Base-by-base conservation (phyloP, 2,329 filamentous ascomycete species). In the Sporothrix curviconia region DNA sequence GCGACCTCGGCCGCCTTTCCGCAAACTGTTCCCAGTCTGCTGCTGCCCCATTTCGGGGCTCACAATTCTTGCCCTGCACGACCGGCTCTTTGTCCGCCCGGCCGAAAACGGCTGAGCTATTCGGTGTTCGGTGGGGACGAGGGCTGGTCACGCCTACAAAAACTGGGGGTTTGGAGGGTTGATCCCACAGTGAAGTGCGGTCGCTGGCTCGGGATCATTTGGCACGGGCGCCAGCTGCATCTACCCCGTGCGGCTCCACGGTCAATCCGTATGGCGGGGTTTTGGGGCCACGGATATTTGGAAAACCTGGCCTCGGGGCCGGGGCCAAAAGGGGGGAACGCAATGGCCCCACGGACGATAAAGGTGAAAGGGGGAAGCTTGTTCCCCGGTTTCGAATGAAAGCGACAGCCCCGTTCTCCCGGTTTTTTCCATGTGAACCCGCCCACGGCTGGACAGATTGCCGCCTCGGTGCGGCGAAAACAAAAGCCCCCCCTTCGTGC, bases 401-500 rank as follows among this genome's bases (percentile, higher is more conserved):
- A n/a, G n/a, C n/a, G n/a, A n/a, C n/a, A n/a, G n/a, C n/a, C n/a
- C n/a, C n/a, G n/a, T n/a, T n/a, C n/a, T n/a, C n/a, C n/a, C n/a
- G n/a, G n/a, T n/a, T n/a, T 96, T 97, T 68, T 84, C 83, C 59
- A 95, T 97, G 84, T 92, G 87, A 99, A 99, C 64, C 94, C 94
- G 0, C 94, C 94, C 0, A n/a, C n/a, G n/a, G n/a, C n/a, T n/a
- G n/a, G n/a, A n/a, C n/a, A n/a, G n/a, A n/a, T n/a, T n/a, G n/a
- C n/a, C n/a, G n/a, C n/a, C n/a, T n/a, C n/a, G n/a, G n/a, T n/a
- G n/a, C n/a, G n/a, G n/a, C n/a, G n/a, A n/a, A n/a, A n/a, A n/a
- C n/a, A n/a, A n/a, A n/a, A n/a, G n/a, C n/a, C n/a, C n/a, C n/a
- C n/a, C n/a, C n/a, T n/a, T n/a, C n/a, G n/a, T n/a, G n/a, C n/a